These are phyloP conservation scores for Paraphoma sp. DNA, from an alignment of 2,329 filamentous ascomycete species.

Conservation along the genomic window DNA sequence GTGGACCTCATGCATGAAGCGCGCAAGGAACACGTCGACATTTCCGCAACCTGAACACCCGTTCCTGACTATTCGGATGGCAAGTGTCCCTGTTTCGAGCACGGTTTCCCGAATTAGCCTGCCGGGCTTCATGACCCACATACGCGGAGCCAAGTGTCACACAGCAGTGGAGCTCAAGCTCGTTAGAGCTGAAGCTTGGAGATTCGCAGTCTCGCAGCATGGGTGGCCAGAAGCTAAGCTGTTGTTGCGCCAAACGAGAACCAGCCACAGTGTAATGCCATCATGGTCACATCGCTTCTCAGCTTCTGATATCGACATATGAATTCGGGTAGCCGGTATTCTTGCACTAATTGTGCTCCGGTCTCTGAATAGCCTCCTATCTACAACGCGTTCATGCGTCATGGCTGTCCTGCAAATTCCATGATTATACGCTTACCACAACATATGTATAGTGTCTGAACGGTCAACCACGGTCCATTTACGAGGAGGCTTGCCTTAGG, in stretches of 20 bases:
- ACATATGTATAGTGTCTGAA: neutral
- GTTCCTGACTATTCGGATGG: neutral
- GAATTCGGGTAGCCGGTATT: too few relatives aligned
- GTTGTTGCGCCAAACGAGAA: too few relatives aligned
- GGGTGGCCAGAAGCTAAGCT: too few relatives aligned
- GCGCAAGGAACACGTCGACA: neutral
- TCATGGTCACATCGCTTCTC: too few relatives aligned
- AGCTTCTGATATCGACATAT: too few relatives aligned
- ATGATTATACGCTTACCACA: neutral
- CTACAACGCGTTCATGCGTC: too few relatives aligned
- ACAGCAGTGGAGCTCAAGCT: neutral
- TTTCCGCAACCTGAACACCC: neutral
- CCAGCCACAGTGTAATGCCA: too few relatives aligned
- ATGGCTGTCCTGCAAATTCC: neutral
- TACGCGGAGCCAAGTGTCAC: neutral
- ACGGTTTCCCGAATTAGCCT: neutral
- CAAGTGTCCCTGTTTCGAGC: neutral
- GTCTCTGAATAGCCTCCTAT: too few relatives aligned
- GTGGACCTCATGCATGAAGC: neutral
- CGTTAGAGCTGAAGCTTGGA: too few relatives aligned
- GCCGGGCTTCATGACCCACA: neutral
- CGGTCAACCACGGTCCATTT: neutral
- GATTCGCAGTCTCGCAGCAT: too few relatives aligned
- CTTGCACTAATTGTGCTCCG: too few relatives aligned
- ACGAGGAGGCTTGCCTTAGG: neutral